Percentiles rank a stretch among this genome's conserved stretches.
These are phyloP conservation scores for Castanopsis chinensis DNA, from an alignment of 306 rosid species.

Conservation along the genomic window DNA sequence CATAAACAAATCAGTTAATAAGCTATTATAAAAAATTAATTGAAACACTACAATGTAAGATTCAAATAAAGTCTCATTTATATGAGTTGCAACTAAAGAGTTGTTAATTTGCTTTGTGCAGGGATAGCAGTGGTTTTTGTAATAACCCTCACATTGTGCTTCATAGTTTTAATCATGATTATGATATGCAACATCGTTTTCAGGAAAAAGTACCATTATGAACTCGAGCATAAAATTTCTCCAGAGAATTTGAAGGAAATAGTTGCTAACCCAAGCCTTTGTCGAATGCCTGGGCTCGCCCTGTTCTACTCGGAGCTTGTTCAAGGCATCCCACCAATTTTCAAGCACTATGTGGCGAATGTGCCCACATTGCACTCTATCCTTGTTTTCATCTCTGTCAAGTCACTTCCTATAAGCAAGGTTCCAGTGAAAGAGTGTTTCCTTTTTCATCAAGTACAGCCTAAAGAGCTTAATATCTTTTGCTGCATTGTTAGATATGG, in stretches of 20 bases:
- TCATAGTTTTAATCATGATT: slow-evolving; percentile 68
- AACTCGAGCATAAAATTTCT: slow-evolving; percentile 55
- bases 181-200: slow-evolving; percentile 77
- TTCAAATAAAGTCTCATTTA: background rate
- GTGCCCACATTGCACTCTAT: slow-evolving; percentile 68
- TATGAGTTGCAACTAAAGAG: background rate
- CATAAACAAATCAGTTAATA: too few species aligned
- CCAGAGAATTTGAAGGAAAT: slow-evolving; percentile 42
- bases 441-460: slow-evolving; percentile 60
- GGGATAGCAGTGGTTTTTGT: slow-evolving; percentile 69
- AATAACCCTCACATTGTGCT: slow-evolving; percentile 68
- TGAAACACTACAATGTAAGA: background rate
- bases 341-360: slow-evolving; percentile 59
- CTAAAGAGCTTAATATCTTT: slow-evolving; percentile 49
- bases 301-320: slow-evolving; percentile 81
- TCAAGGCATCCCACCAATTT: slow-evolving; percentile 86
- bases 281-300: slow-evolving; percentile 55
- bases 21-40: too few species aligned
- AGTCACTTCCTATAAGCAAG: slow-evolving; percentile 69
- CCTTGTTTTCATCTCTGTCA: slow-evolving; percentile 59
- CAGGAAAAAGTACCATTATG: slow-evolving; percentile 77
- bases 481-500: slow-evolving; percentile 72
- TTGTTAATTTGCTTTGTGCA: slow-evolving; percentile 22
- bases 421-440: slow-evolving; percentile 58
- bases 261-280: background rate